Conservation (phyloP, 2,329 filamentous ascomycete species). For the Pyrenophora teres region DNA sequence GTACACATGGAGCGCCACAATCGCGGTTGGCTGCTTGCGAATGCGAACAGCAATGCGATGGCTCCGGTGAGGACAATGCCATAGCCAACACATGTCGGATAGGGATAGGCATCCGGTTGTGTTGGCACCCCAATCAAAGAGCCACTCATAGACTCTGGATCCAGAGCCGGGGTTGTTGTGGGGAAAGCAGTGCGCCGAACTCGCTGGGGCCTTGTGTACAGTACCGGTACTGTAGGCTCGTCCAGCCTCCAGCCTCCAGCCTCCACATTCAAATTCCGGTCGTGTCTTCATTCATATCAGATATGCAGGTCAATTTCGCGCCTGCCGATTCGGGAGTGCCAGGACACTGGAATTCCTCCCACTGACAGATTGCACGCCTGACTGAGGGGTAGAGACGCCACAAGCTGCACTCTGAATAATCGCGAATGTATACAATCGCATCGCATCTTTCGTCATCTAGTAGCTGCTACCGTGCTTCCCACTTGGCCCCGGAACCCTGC, state of each 20-base stretch:
- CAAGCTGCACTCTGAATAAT: background rate
- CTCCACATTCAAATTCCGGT: constrained; percentile 3
- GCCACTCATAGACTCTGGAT: background rate
- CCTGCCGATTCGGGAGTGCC: constrained; percentile 23
- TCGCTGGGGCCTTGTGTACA: too few species aligned
- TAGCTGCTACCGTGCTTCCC: background rate
- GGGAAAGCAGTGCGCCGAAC: too few species aligned
- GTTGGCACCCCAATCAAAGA: too few species aligned
- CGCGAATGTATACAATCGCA: background rate
- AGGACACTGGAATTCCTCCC: constrained; percentile 3
- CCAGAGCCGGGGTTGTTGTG: too few species aligned
- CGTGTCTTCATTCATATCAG: constrained; percentile 5
- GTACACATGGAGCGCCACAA: constrained; percentile 1
- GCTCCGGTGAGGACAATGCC: constrained; percentile 8
- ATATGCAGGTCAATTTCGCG: constrained; percentile 6
- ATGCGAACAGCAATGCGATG: constrained; percentile 1
- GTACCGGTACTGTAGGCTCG: too few species aligned
- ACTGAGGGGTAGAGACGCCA: constrained; percentile 13
- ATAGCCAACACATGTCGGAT: background rate
- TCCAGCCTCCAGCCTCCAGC: background rate
- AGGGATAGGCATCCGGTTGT: too few species aligned
- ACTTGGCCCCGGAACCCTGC: background rate
- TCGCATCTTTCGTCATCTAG: background rate
- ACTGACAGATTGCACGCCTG: constrained; percentile 11
- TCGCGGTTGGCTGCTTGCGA: constrained; percentile 4